phyloP scores from a whole-genome alignment of 2,329 filamentous ascomycete species.

The Curvularia hawaiiensis region DNA sequence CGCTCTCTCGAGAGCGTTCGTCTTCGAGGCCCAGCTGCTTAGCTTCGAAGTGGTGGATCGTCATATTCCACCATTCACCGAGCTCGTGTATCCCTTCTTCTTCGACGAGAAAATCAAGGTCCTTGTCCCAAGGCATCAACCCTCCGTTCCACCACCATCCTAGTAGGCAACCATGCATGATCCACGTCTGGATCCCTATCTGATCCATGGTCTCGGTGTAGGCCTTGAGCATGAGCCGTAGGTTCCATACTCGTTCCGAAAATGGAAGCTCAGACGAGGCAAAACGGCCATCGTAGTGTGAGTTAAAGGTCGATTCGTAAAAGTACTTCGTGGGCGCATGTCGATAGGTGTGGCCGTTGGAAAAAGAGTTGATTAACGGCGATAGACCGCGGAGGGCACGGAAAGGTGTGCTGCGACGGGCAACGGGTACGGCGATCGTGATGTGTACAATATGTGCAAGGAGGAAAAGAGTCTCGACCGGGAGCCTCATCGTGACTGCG shows the following conservation, averaged over 20 bases:
- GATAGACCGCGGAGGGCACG: conserved; percentile 26
- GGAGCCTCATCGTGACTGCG: conserved; percentile 11
- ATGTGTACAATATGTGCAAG: neutral
- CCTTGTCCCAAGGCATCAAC: conserved; percentile 67
- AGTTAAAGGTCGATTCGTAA: conserved; percentile 53
- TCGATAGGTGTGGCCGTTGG: conserved; percentile 17
- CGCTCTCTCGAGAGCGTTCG: neutral
- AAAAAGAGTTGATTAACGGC: conserved; percentile 24
- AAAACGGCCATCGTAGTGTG: conserved; percentile 64
- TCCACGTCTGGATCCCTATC: conserved; percentile 64
- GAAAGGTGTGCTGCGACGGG: conserved; percentile 12
- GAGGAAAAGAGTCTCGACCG: conserved; percentile 1
- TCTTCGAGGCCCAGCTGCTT: conserved; percentile 16
- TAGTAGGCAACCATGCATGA: conserved; percentile 66
- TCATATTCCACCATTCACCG: conserved; percentile 67
- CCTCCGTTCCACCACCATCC: conserved; percentile 69
- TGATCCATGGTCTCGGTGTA: conserved; percentile 63
- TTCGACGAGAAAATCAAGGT: conserved; percentile 64
- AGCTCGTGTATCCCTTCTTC: conserved; percentile 61
- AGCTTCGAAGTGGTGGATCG: conserved; percentile 52
- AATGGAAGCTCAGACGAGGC: conserved; percentile 53
- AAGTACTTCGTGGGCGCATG: conserved; percentile 39
- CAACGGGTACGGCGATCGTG: conserved; percentile 13
- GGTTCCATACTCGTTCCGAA: conserved; percentile 54
- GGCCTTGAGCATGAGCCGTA: conserved; percentile 59